These are phyloP conservation scores for Metschnikowia lunata DNA, from an alignment of 805 yeast species.

Conservation along the genomic window DNA sequence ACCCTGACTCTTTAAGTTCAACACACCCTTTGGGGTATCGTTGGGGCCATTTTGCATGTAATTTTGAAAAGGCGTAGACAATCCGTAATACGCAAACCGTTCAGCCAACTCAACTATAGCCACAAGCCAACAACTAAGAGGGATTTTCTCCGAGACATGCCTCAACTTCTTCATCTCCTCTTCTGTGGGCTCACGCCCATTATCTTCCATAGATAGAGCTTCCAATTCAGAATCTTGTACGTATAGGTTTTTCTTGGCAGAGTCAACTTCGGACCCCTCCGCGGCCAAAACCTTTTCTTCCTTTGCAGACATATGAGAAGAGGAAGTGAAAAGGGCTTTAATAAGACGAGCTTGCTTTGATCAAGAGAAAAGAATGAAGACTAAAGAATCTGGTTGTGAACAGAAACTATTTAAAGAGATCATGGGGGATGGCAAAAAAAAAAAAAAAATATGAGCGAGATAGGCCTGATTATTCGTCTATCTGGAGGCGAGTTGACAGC, in stretches of 20 bases:
- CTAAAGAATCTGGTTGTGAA: not conserved
- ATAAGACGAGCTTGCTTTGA: not conserved
- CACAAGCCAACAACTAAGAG: constrained; percentile 56
- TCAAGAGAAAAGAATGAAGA: not conserved
- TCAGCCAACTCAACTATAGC: constrained; percentile 76
- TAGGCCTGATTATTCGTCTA: not conserved
- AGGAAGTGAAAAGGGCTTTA: not conserved
- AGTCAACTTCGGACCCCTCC: constrained; percentile 1
- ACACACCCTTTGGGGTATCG: constrained; percentile 46
- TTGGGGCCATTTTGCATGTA: constrained; percentile 60
- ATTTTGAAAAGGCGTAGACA: constrained; percentile 72
- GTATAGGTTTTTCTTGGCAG: constrained; percentile 4
- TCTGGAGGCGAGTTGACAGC: not conserved
- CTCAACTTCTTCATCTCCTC: constrained; percentile 50
- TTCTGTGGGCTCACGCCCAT: constrained; percentile 46
- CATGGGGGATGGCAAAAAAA: not conserved
- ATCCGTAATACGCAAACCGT: constrained; percentile 77
- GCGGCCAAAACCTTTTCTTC: constrained; percentile 5
- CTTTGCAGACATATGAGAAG: constrained; percentile 5
- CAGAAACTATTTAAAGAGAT: not conserved
- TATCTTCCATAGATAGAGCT: constrained; percentile 18
- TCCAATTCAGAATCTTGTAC: constrained; percentile 7
- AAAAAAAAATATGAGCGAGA: not conserved
- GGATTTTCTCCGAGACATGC: constrained; percentile 49
- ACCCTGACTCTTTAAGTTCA: constrained; percentile 54